Base-by-base conservation (phyloP, 306 rosid genomes). In the Vigna mungo region DNA sequence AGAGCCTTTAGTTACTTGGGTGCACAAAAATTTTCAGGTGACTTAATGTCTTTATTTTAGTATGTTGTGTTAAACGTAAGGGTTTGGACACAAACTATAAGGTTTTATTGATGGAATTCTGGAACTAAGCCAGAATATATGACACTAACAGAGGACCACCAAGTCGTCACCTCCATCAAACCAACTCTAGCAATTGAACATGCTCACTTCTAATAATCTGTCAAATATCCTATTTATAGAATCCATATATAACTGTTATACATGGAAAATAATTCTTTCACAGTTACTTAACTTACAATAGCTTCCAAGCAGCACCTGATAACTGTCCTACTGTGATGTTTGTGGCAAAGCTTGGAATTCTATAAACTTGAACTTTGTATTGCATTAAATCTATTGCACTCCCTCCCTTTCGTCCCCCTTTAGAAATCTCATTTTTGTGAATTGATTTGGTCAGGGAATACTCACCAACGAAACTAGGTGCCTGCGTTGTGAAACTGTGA, bases 21-120 rank as follows among this genome's bases (percentile, higher is more conserved):
- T 93, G 79, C 97, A 93, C 89, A 89, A 79, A 85, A 93, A 90
- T 81, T 93, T 93, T 85, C 97, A 93, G 97, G 97, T 93, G 84
- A 84, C 73, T 80, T 64, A 32, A 36, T 37, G 70, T 17, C 14
- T 64, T 17, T 32, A 62, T 37, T 64, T 64, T 64, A 8, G 27
- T 20, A 37, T 64, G 25, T 17, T 61, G 47, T 27, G 65, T 59
- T 27, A 59, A 59, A 27, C 4, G 7, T 55, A 55, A 20, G 34
- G 30, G 9, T 59, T 59, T 25, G 18, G 65, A 25, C 18, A 13
- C 65, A 25, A 27, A 14, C 18, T 27, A 14, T 9, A 59, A 25
- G 17, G 39, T 59, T 27, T 59, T 58, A 58, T 58, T 27, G 39
- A 59, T 14, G 6, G 5, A 59, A 25, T 58, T 25, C 18, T 27